Evolutionary conservation across 805 yeast genomes (phyloP), one percentile per base, ranked within the genome.

Genomic region (Metschnikowia orientalis): DNA sequence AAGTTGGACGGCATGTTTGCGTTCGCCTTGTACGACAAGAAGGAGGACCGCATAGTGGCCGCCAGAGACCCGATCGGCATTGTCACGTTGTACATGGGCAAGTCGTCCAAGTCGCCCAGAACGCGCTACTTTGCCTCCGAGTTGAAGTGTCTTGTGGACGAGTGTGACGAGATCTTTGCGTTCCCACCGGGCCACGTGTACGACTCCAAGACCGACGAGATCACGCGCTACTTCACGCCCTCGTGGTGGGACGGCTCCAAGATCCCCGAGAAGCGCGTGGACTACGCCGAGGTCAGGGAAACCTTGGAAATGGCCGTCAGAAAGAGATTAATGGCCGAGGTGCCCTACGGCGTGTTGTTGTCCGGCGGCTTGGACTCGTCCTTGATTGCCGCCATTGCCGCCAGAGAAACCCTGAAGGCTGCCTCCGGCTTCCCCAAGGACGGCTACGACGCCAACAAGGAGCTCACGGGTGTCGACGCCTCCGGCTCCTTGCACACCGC

Each of bases 311-410:
- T 82, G 67, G 88, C 98, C 30, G 99, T 92, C 35, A 83, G 98
- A 73, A 92, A 92, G 84, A 83, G 98, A 75, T 76, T 92, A 54
- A 92, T 92, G 99, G 92, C 97, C 36, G 99, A 92, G 71, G 99
- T 92, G 42, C 97, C 99, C 36, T 92, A 86, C 63, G 99, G 99
- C 69, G 99, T 92, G 28, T 71, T 92, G 50, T 72, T 92, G 48
- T 87, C 96, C 14, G 99, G 99, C 59, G 99, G 99, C 47, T 76
- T 92, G 55, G 99, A 92, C 62, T 88, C 97, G 28, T 87, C 96
- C 14, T 73, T 92, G 63, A 92, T 92, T 59, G 98, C 98, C 12
- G 63, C 98, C 27, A 92, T 92, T 56, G 98, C 97, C 33, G 92
- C 97, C 19, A 77, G 97, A 60, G 99, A 92, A 69, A 86, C 97